These are phyloP conservation scores for Cyclotella choctawhatcheeana DNA, from an alignment of 108 stramenopile genomes.

Conservation along the genomic window DNA sequence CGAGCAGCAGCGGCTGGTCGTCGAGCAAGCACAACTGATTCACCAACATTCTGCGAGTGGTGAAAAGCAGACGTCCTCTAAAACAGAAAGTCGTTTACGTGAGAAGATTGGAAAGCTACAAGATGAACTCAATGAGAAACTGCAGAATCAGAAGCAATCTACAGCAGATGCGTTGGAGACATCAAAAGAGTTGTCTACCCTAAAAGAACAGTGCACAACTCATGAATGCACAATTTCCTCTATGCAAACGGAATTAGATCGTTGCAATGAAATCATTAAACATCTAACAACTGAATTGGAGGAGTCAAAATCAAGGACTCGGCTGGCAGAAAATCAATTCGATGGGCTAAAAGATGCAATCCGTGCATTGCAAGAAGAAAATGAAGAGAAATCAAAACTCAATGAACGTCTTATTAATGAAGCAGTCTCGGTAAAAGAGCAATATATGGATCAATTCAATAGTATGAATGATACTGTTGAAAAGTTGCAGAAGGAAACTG, in stretches of 20 bases:
- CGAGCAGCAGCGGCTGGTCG: slow-evolving; percentile 41
- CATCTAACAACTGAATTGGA: slow-evolving; percentile 66
- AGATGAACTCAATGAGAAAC: slow-evolving; percentile 60
- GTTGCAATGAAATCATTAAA: slow-evolving; percentile 57
- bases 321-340: slow-evolving; percentile 85
- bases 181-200: slow-evolving; percentile 50
- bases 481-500: slow-evolving; percentile 64
- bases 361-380: slow-evolving; percentile 75
- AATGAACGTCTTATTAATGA: slow-evolving; percentile 60
- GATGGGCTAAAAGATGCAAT: slow-evolving; percentile 82
- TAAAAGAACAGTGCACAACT: slow-evolving; percentile 53
- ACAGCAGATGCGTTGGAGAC: slow-evolving; percentile 46
- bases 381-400: slow-evolving; percentile 65
- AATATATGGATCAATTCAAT: slow-evolving; percentile 72
- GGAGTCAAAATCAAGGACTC: slow-evolving; percentile 64
- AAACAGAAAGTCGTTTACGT: slow-evolving; percentile 55
- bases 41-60: slow-evolving; percentile 4
- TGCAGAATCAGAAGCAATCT: slow-evolving; percentile 54
- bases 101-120: slow-evolving; percentile 81
- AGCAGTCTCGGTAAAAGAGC: slow-evolving; percentile 73
- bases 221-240: slow-evolving; percentile 60
- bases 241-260: slow-evolving; percentile 52
- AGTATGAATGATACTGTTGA: slow-evolving; percentile 76
- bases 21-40: slow-evolving; percentile 35
- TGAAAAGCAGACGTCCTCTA: slow-evolving; percentile 13